Conservation (phyloP, 2,329 filamentous ascomycete genomes). For the Claviceps arundinis region DNA sequence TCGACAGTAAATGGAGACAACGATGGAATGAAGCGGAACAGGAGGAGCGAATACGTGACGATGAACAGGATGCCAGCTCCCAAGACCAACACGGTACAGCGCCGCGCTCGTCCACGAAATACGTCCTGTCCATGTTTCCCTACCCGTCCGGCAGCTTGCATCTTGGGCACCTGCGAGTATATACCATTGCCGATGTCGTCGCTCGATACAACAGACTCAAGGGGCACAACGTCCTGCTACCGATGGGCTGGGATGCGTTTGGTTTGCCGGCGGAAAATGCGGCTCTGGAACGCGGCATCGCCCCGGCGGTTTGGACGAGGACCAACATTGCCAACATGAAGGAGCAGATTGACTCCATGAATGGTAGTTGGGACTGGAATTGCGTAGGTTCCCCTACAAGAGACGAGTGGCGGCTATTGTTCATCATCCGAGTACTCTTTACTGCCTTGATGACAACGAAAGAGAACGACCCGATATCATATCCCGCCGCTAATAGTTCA, state of each 20-base stretch:
- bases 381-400: constrained; percentile 40
- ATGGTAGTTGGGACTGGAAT: constrained; percentile 73
- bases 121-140: constrained; percentile 84
- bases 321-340: constrained; percentile 79
- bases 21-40: constrained; percentile 25
- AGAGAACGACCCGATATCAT: neutral
- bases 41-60: neutral
- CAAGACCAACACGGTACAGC: constrained; percentile 8
- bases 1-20: constrained; percentile 38
- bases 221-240: constrained; percentile 63
- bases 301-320: constrained; percentile 67
- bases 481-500: neutral
- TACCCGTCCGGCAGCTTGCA: constrained; percentile 82
- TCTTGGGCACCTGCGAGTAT: constrained; percentile 76
- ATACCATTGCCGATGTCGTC: constrained; percentile 79
- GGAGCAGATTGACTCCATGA: constrained; percentile 64
- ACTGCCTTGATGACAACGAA: neutral
- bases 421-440: too few relatives aligned
- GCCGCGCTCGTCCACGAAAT: constrained; percentile 30
- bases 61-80: constrained; percentile 2
- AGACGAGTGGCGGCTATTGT: too few relatives aligned
- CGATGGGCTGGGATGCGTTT: constrained; percentile 95
- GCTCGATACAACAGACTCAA: constrained; percentile 63
- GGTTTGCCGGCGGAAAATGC: constrained; percentile 86
- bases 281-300: constrained; percentile 67